Evolutionary conservation across 2,329 filamentous ascomycete species (phyloP).

Genomic region (Neonectria faginata): DNA sequence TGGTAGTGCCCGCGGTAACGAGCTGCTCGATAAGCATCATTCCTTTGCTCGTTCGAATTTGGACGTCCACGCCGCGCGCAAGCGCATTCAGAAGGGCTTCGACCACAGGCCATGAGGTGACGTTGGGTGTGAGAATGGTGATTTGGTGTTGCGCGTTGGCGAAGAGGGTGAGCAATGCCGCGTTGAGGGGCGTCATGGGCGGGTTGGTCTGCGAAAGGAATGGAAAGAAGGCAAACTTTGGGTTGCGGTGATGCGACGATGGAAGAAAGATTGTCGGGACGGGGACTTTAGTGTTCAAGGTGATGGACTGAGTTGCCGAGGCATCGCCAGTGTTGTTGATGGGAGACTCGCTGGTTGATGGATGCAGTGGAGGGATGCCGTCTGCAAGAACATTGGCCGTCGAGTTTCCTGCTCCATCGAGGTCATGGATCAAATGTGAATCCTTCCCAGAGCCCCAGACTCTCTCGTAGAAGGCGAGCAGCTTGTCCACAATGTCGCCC

Average conservation of each 20-base stretch:
- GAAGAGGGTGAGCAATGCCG: conserved; percentile 71
- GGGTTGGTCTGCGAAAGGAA: conserved; percentile 62
- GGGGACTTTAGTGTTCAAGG: conserved; percentile 36
- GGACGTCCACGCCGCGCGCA: conserved; percentile 73
- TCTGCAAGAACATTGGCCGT: not conserved
- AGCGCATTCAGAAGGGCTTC: conserved; percentile 71
- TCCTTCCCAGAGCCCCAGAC: conserved; percentile 69
- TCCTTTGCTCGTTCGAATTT: conserved; percentile 72
- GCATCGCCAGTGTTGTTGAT: conserved; percentile 27
- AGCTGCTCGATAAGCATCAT: conserved; percentile 86
- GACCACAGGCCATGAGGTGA: conserved; percentile 76
- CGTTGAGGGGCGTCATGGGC: conserved; percentile 76
- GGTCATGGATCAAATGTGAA: conserved; percentile 3
- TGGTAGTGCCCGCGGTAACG: conserved; percentile 82
- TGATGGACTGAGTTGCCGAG: conserved; percentile 49
- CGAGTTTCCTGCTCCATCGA: not conserved
- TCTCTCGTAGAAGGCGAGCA: conserved; percentile 73
- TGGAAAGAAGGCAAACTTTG: conserved; percentile 69
- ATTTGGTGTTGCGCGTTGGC: conserved; percentile 68
- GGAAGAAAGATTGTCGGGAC: conserved; percentile 75
- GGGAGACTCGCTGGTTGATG: conserved; percentile 23
- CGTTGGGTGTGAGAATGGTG: conserved; percentile 81
- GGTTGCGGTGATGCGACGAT: conserved; percentile 78
- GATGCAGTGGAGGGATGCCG: conserved; percentile 8
- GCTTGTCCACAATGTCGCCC: conserved; percentile 70